Conservation (phyloP, 148 eudicot species). For the Diospyros kaki region DNA sequence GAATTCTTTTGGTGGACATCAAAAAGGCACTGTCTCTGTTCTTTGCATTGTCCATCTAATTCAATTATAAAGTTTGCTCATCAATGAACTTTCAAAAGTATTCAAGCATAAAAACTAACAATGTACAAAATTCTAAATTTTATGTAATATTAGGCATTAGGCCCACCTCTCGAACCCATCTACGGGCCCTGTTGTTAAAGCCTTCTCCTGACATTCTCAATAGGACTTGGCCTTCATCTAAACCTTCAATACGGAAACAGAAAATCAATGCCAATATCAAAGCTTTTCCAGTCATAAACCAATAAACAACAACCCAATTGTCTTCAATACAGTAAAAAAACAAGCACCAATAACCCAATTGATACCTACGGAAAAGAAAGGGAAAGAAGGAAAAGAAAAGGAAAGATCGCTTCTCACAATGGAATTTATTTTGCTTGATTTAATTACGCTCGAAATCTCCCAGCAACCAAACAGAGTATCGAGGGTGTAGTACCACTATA, state of each 20-base stretch:
- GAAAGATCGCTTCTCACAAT: background rate
- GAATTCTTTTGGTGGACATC: constrained; percentile 8
- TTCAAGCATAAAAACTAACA: background rate
- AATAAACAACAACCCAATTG: background rate
- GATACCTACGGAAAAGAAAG: too few species aligned
- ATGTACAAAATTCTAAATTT: background rate
- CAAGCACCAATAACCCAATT: background rate
- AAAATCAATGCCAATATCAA: background rate
- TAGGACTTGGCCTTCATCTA: constrained; percentile 11
- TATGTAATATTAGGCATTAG: background rate
- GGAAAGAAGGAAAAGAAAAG: background rate
- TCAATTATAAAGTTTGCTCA: background rate
- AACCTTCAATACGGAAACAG: background rate
- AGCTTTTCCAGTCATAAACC: background rate
- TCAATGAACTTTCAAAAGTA: background rate
- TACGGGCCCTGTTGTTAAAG: background rate
- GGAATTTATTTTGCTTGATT: background rate
- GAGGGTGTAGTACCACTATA: background rate
- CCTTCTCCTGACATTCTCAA: constrained; percentile 5
- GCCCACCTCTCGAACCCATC: constrained; percentile 15
- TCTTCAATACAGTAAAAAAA: background rate
- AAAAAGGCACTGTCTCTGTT: constrained; percentile 5
- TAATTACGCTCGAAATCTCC: background rate
- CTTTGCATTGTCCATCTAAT: constrained; percentile 1
- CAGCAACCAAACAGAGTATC: constrained; percentile 7